These are phyloP conservation scores for Lactarius sp. DNA, from an alignment of 768 basidiomycete species.

Conservation along the genomic window DNA sequence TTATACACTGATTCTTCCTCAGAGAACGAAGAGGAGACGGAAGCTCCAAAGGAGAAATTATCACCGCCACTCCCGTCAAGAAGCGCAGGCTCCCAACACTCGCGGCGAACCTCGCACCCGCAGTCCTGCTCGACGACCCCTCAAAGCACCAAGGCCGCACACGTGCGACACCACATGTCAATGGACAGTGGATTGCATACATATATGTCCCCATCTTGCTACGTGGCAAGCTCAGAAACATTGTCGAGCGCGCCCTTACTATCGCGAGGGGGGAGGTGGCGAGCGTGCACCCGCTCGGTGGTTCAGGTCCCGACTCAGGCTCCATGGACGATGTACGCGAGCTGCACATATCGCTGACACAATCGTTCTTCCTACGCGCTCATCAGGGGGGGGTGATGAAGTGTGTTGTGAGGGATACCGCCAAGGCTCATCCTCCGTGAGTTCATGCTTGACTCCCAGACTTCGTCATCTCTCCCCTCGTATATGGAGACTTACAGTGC, in stretches of 20 bases:
- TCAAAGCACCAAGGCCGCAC: conserved; percentile 78
- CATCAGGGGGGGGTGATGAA: conserved; percentile 77
- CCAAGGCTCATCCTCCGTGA: conserved; percentile 45
- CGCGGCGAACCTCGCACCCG: conserved; percentile 42
- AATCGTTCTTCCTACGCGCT: conserved; percentile 72
- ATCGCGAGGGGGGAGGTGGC: conserved; percentile 45
- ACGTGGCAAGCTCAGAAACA: conserved; percentile 39
- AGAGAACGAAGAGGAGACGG: neutral
- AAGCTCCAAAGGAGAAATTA: neutral
- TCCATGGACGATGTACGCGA: conserved; percentile 34
- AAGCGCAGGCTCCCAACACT: conserved; percentile 57
- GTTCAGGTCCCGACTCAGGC: conserved; percentile 19
- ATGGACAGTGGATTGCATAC: conserved; percentile 81
- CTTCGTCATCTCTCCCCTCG: neutral
- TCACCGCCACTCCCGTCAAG: conserved; percentile 29
- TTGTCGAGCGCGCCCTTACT: conserved; percentile 43
- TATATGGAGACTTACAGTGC: no score
- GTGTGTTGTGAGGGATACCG: conserved; percentile 49
- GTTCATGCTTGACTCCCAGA: conserved; percentile 26
- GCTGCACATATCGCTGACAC: conserved; percentile 82
- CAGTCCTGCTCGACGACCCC: conserved; percentile 64
- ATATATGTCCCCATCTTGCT: conserved; percentile 65
- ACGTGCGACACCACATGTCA: conserved; percentile 71
- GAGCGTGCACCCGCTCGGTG: conserved; percentile 43
- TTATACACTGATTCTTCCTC: conserved; percentile 17